Base-by-base conservation (phyloP, 208 protist species). In the Acanthamoeba healyi region DNA sequence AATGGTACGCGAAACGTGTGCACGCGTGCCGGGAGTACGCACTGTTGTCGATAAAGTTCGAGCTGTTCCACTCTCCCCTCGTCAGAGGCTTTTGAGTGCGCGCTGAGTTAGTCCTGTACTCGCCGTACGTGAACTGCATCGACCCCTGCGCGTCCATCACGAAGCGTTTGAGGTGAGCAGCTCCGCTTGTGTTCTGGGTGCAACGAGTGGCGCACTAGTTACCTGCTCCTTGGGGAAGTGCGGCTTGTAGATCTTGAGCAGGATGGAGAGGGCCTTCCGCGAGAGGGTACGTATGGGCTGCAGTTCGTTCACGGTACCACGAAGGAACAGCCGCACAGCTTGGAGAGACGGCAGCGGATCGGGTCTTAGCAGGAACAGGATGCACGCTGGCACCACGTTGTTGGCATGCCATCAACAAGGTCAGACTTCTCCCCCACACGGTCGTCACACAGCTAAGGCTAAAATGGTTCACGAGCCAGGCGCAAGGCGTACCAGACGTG, bases 201-300 rank as follows among this genome's bases (percentile, higher is more conserved):
- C n/a, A n/a, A n/a, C n/a, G n/a, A n/a, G n/a, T n/a, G n/a, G n/a
- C n/a, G n/a, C n/a, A n/a, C n/a, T n/a, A n/a, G n/a, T n/a, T n/a
- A n/a, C n/a, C 42, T 88, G 49, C n/a, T 49, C 44, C 6, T 15
- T 0, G 72, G 72, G 42, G 42, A 87, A 54, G 0, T 26, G 19
- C 44, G 46, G 86, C 40, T 92, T 92, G 86, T 72, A 92, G 32
- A 92, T 65, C 86, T 92, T 92, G 38, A 92, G 61, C 14, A 92
- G 9, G 17, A 72, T 72, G 0, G 56, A 74, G 61, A 92, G 34
- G 1, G 51, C 86, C 42, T 92, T 92, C 19, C 61, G 12, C 7
- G 36, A 67, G 26, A 92, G 58, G 24, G 34, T 63, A 4, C 86
- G 46, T 54, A 72, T 70, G 36, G 86, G 86, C 61, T 92, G 38